Evolutionary conservation across 805 yeast genomes (phyloP).

Genomic region (Tetrapisispora fleetii): DNA sequence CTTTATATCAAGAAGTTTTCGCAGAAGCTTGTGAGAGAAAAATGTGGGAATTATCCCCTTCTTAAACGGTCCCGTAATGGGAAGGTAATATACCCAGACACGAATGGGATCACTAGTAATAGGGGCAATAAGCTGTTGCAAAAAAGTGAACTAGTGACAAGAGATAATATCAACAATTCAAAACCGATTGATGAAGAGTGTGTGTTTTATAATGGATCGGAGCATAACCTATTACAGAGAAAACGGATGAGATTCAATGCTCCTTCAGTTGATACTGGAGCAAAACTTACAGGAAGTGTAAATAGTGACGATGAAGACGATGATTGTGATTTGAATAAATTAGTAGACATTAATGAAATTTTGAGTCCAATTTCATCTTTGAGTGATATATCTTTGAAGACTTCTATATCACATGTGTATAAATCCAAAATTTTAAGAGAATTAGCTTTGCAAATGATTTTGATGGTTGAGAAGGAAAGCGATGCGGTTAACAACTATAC

Average conservation of each 20-base stretch:
- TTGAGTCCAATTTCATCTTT: constrained; percentile 76
- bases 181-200: constrained; percentile 26
- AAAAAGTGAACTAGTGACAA: constrained; percentile 38
- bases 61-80: constrained; percentile 24
- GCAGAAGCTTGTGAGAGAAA: constrained; percentile 22
- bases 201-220: constrained; percentile 30
- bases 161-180: constrained; percentile 32
- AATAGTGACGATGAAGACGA: constrained; percentile 18
- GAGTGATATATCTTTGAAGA: constrained; percentile 63
- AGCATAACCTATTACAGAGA: constrained; percentile 26
- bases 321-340: constrained; percentile 35
- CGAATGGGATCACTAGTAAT: constrained; percentile 35
- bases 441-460: constrained; percentile 64
- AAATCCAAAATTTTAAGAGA: constrained; percentile 44
- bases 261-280: neutral
- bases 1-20: constrained; percentile 17
- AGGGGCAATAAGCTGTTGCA: constrained; percentile 50
- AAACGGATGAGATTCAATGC: constrained; percentile 23
- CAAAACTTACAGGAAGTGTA: too few species aligned
- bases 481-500: constrained; percentile 60
- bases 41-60: constrained; percentile 28
- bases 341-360: constrained; percentile 46
- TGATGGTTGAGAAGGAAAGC: constrained; percentile 74
- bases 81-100: constrained; percentile 14
- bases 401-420: constrained; percentile 58